Percentiles rank a stretch among this genome's conserved stretches.
These are phyloP conservation scores for Colletotrichum caudatum DNA, from an alignment of 2,329 filamentous ascomycete species.

Conservation along the genomic window DNA sequence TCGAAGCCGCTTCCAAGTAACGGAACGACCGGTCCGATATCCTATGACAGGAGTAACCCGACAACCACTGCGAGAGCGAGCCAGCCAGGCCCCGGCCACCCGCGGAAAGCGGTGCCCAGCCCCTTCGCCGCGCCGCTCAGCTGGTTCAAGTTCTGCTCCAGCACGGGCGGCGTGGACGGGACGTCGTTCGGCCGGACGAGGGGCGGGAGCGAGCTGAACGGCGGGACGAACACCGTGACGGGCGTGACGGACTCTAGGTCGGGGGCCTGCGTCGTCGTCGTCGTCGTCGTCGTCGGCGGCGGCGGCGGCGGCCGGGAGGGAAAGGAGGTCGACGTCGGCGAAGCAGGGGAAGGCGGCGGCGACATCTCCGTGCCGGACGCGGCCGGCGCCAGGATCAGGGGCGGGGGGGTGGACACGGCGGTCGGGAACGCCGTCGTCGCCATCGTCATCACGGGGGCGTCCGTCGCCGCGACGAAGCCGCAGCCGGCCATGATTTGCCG, in stretches of 20 bases:
- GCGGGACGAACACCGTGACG: slow-evolving; percentile 33
- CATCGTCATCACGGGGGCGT: background rate
- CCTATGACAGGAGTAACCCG: background rate
- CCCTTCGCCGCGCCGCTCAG: background rate
- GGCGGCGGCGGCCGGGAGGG: too few relatives aligned
- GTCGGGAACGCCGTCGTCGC: background rate
- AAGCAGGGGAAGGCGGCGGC: background rate
- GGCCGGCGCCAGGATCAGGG: slow-evolving; percentile 1
- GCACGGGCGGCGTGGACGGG: background rate
- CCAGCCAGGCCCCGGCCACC: background rate
- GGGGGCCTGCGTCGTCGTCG: background rate
- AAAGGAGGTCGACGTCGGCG: background rate
- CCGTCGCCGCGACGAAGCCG: slow-evolving; percentile 19
- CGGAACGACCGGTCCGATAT: background rate
- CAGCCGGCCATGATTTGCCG: slow-evolving; percentile 33
- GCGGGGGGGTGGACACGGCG: background rate
- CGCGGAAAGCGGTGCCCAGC: background rate
- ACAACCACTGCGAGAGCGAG: background rate
- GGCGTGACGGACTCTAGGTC: slow-evolving; percentile 5
- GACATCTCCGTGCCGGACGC: background rate
- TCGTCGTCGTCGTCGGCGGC: too few relatives aligned
- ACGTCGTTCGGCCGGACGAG: slow-evolving; percentile 25
- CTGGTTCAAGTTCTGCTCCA: background rate
- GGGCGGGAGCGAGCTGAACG: slow-evolving; percentile 21
- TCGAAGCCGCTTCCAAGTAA: too few relatives aligned